phyloP scores from a whole-genome alignment of 495 filamentous ascomycete species.

The Penicillium lividum region DNA sequence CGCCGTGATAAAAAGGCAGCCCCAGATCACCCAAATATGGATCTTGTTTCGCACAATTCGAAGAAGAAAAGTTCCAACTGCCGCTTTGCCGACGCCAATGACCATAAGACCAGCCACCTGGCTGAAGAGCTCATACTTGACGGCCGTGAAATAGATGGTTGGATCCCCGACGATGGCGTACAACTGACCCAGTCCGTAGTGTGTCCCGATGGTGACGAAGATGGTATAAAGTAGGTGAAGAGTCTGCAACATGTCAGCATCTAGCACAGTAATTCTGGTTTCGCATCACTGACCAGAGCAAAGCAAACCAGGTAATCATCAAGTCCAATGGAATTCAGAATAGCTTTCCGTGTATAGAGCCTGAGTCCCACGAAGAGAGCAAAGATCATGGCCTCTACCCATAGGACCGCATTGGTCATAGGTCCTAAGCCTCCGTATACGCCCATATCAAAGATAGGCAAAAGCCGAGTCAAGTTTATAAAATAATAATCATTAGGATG shows the following conservation, averaged over 20 bases:
- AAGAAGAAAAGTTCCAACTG: conserved; percentile 28
- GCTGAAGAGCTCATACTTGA: conserved; percentile 28
- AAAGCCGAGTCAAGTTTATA: not conserved
- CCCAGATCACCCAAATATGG: conserved; percentile 28
- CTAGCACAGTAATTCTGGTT: not conserved
- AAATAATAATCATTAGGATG: not conserved
- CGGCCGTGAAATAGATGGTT: conserved; percentile 21
- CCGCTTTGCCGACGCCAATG: conserved; percentile 28
- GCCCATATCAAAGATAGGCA: conserved; percentile 18
- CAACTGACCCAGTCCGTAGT: conserved; percentile 25
- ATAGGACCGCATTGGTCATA: conserved; percentile 31
- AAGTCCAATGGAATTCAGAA: conserved; percentile 26
- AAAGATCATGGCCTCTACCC: conserved; percentile 24
- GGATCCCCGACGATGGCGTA: conserved; percentile 23
- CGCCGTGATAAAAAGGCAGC: conserved; percentile 18
- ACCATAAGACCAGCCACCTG: conserved; percentile 28
- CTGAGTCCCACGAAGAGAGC: conserved; percentile 23
- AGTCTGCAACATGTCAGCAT: conserved; percentile 14
- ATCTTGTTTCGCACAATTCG: conserved; percentile 31
- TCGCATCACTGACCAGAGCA: conserved; percentile 18
- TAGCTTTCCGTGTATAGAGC: conserved; percentile 27
- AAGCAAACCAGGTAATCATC: conserved; percentile 26
- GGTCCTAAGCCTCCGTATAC: conserved; percentile 29
- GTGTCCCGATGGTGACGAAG: conserved; percentile 22
- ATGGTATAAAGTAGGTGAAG: conserved; percentile 27